Conservation (phyloP, 306 rosid species). For the Betula pendula region DNA sequence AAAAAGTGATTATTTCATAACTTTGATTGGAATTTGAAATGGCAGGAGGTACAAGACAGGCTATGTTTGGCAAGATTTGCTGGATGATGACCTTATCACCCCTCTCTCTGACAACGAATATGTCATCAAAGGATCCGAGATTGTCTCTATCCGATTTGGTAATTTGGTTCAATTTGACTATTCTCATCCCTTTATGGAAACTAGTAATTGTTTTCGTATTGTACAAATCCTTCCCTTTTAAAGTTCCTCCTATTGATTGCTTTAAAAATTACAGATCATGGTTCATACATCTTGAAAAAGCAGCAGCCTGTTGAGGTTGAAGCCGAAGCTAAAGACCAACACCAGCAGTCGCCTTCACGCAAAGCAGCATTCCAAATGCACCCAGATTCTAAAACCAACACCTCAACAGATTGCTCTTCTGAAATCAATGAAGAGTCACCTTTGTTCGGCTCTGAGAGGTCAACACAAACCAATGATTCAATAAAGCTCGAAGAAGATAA, state of each 20-base stretch:
- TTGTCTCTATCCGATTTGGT: constrained; percentile 45
- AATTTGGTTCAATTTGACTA: constrained; percentile 23
- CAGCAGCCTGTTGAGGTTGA: constrained; percentile 25
- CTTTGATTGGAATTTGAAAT: constrained; percentile 24
- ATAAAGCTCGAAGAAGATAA: constrained; percentile 47
- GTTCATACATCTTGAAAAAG: constrained; percentile 18
- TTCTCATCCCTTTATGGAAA: constrained; percentile 6
- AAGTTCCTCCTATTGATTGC: background rate
- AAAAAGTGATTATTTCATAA: background rate
- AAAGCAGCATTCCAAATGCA: constrained; percentile 19
- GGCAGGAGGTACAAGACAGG: constrained; percentile 88
- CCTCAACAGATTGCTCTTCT: constrained; percentile 35
- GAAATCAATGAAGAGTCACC: constrained; percentile 58
- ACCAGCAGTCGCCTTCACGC: constrained; percentile 20
- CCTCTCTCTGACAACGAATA: constrained; percentile 90
- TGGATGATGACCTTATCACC: constrained; percentile 81
- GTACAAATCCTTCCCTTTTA: background rate
- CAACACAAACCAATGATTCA: constrained; percentile 50
- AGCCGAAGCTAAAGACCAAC: constrained; percentile 20
- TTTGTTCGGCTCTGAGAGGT: constrained; percentile 47
- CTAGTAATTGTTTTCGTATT: background rate
- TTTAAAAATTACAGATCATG: constrained; percentile 33
- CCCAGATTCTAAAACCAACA: constrained; percentile 22
- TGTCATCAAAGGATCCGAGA: constrained; percentile 85
- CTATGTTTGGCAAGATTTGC: constrained; percentile 88